Percentiles rank a stretch among this genome's conserved stretches.
Evolutionary conservation across 768 basidiomycete species (phyloP).

Genomic region (Trichaptum fuscoviolaceum): DNA sequence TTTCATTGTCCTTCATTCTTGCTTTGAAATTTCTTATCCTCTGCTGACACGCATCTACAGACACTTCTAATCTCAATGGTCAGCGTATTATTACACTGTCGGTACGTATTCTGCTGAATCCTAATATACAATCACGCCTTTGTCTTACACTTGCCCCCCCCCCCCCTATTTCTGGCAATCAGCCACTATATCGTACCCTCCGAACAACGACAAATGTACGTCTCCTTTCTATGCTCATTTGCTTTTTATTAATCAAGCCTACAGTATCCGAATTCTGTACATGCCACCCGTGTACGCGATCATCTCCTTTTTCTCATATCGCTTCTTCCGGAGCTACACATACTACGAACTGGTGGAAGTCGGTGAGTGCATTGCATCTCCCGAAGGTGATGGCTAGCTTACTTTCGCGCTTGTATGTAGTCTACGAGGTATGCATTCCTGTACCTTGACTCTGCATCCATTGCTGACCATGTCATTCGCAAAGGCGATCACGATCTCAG

Average conservation of each 20-base stretch:
- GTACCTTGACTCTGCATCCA: constrained; percentile 13
- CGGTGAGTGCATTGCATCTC: constrained; percentile 33
- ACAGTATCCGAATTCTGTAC: constrained; percentile 71
- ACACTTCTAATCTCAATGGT: constrained; percentile 1
- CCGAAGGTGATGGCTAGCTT: constrained; percentile 24
- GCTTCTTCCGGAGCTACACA: constrained; percentile 75
- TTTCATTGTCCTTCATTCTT: neutral
- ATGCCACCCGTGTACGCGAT: constrained; percentile 82
- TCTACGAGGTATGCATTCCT: constrained; percentile 52
- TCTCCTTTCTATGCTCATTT: constrained; percentile 11
- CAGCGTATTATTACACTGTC: constrained; percentile 1
- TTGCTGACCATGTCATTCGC: constrained; percentile 19
- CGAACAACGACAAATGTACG: constrained; percentile 80
- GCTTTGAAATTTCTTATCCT: neutral
- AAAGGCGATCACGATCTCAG: constrained; percentile 77
- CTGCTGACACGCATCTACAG: neutral
- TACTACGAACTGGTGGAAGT: constrained; percentile 50
- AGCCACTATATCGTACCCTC: constrained; percentile 67
- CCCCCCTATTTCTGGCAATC: neutral
- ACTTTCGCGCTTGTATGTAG: constrained; percentile 28
- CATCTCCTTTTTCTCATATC: constrained; percentile 82
- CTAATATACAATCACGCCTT: neutral
- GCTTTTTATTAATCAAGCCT: constrained; percentile 3
- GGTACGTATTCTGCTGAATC: neutral
- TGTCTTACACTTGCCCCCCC: no score